phyloP scores from a whole-genome alignment of 345 rosid species.

The Turnera subulata region DNA sequence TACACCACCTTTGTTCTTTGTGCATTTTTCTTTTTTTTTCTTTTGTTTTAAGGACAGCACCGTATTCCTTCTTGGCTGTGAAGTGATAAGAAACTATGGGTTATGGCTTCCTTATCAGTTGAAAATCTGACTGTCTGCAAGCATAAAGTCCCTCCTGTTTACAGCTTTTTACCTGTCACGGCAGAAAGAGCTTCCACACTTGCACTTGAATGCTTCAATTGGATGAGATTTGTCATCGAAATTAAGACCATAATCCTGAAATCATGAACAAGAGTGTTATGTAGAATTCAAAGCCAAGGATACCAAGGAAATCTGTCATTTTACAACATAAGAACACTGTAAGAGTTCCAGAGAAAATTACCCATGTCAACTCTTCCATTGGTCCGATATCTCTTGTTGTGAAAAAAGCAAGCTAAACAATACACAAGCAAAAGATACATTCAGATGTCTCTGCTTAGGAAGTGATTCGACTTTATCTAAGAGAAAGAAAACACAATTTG shows the following conservation, averaged over 20 bases:
- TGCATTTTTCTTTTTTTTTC: too few species aligned
- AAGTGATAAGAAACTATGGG: too few species aligned
- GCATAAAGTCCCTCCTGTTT: too few species aligned
- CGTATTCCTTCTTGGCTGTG: too few species aligned
- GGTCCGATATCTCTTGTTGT: constrained; percentile 13
- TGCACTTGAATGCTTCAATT: constrained; percentile 24
- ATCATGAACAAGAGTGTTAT: background rate
- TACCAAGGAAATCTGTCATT: background rate
- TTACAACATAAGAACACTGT: background rate
- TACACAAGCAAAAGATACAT: background rate
- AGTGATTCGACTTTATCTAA: background rate
- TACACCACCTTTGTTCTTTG: too few species aligned
- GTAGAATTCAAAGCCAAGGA: background rate
- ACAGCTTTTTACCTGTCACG: constrained; percentile 18
- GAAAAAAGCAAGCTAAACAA: constrained; percentile 21
- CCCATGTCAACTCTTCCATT: constrained; percentile 26
- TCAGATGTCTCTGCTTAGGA: too few species aligned
- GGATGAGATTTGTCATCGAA: constrained; percentile 23
- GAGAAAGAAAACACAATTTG: background rate
- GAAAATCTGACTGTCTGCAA: too few species aligned
- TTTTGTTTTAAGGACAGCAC: too few species aligned
- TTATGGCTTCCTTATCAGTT: too few species aligned
- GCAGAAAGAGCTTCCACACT: constrained; percentile 22
- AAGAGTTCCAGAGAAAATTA: background rate
- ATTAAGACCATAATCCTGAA: constrained; percentile 27